Evolutionary conservation across 805 yeast genomes (phyloP), one percentile per base, ranked within the genome.

Genomic region (Candida hungchunana): DNA sequence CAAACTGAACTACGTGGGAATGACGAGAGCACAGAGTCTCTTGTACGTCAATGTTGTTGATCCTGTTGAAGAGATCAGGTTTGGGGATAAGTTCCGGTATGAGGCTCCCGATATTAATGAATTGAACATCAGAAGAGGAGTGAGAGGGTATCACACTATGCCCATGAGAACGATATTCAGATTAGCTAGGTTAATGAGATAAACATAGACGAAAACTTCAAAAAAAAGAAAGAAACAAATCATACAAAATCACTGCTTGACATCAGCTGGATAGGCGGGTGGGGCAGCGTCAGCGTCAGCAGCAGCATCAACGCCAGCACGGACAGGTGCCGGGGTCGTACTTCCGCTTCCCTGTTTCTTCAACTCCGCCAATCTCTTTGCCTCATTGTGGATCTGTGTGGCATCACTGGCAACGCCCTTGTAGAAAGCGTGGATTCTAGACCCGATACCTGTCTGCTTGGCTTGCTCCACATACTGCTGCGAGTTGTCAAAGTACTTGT

Each of bases 381-480:
- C 94, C 60, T 83, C 90, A 36, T 66, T 70, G 57, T 84, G 89
- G 32, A 83, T 83, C 37, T 77, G 78, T 35, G 63, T 61, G 2
- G 72, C 82, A 46, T 78, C 82, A 39, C 64, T 66, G 13, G 72
- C 72, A 26, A 76, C 68, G 18, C 56, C 69, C 21, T 71, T 60
- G 59, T 83, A 84, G 58, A 78, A 81, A 9, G 63, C 62, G 48
- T 77, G 81, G 31, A 83, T 63, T 56, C 68, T 78, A 17, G 73
- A 56, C 6, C 93, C 93, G 36, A 59, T 53, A 17, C 48, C 55
- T 13, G 65, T 60, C 29, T 53, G 50, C 28, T 56, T 37, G 4
- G 72, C 72, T 40, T 35, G 19, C 6, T 37, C 44, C 10, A 32
- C 43, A 30, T 41, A 42, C 40, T 32, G 32, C 37, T 39, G 34